Base-by-base conservation (phyloP, 73 alveolate genomes). In the Paramecium octaurelia region DNA sequence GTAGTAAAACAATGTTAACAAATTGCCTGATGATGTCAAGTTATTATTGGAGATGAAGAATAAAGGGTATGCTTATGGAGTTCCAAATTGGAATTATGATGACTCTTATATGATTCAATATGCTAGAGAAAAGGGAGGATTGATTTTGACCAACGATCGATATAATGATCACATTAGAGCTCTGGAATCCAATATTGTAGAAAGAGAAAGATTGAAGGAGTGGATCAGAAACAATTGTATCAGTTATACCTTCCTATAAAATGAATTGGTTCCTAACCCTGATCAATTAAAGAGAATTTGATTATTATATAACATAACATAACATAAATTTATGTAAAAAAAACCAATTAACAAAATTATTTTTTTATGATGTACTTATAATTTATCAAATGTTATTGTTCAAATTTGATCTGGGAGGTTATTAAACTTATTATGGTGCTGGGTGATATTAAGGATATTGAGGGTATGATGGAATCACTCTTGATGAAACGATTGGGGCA, bases 41-140 rank as follows among this genome's bases (percentile, higher is more conserved):
- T 64, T 95, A 44, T 92, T 97, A 85, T 92, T 95, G 75, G 96
- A 95, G 7, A 54, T 96, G 44, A 93, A 94, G 21, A 92, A 95
- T 69, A 93, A 97, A 85, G 96, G 96, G 9, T 94, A 92, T 77
- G 97, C 97, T 69, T 93, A 95, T 58, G 96, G 97, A 76, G 95
- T 97, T 6, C 99, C 99, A 3, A 98, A 98, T 64, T 96, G 95
- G 92, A 98, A 96, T 85, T 97, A 97, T 94, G 99, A 97, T 95
- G 99, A 97, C 80, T 96, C 99, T 75, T 97, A 96, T 86, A 93
- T 98, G 95, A 96, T 97, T 73, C 95, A 96, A 88, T 95, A 96
- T 96, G 99, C 98, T 18, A 96, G 97, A 93, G 95, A 92, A 34
- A 95, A 95, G 69, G 95, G 96, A 77, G 99, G 98, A 57, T 95